Percentiles rank a stretch among this genome's conserved stretches.
These are phyloP conservation scores for Trichoderma guizhouense DNA, from an alignment of 2,329 filamentous ascomycete genomes.

Conservation along the genomic window DNA sequence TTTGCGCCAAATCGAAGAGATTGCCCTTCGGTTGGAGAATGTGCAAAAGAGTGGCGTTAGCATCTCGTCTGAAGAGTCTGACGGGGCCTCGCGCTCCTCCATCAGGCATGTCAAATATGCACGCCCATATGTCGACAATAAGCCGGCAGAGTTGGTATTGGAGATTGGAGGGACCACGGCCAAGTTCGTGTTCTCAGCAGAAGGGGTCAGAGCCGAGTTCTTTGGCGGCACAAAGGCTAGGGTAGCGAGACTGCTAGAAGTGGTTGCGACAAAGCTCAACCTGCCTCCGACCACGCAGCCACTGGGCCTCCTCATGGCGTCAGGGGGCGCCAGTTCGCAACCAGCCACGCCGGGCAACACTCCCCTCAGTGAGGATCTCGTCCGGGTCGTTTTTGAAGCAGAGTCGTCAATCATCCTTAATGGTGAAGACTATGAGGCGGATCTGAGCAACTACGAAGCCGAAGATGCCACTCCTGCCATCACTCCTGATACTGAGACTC, in stretches of 20 bases:
- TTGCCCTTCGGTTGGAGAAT: constrained; percentile 76
- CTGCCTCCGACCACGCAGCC: constrained; percentile 59
- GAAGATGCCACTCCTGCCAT: constrained; percentile 27
- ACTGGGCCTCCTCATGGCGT: constrained; percentile 63
- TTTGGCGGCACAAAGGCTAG: constrained; percentile 66
- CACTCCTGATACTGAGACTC: constrained; percentile 23
- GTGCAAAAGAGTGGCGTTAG: constrained; percentile 83
- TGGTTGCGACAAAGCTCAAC: constrained; percentile 77
- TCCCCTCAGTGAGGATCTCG: constrained; percentile 65
- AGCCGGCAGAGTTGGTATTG: constrained; percentile 69
- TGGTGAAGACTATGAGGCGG: constrained; percentile 44
- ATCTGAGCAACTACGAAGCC: constrained; percentile 20
- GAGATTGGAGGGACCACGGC: constrained; percentile 72
- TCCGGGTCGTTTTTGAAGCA: constrained; percentile 60
- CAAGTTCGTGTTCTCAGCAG: constrained; percentile 46
- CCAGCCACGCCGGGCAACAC: constrained; percentile 66
- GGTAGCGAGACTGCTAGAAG: constrained; percentile 70
- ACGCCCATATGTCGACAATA: constrained; percentile 79
- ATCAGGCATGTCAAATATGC: constrained; percentile 69
- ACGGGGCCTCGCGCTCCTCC: constrained; percentile 25
- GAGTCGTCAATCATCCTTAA: constrained; percentile 60
- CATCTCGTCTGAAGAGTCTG: constrained; percentile 49
- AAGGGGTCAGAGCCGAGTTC: constrained; percentile 62
- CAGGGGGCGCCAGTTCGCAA: constrained; percentile 59
- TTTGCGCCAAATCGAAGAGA: constrained; percentile 65